Percentiles rank a stretch among this genome's conserved stretches.
These are phyloP conservation scores for Cadophora gregata DNA, from an alignment of 2,329 filamentous ascomycete species.

Conservation along the genomic window DNA sequence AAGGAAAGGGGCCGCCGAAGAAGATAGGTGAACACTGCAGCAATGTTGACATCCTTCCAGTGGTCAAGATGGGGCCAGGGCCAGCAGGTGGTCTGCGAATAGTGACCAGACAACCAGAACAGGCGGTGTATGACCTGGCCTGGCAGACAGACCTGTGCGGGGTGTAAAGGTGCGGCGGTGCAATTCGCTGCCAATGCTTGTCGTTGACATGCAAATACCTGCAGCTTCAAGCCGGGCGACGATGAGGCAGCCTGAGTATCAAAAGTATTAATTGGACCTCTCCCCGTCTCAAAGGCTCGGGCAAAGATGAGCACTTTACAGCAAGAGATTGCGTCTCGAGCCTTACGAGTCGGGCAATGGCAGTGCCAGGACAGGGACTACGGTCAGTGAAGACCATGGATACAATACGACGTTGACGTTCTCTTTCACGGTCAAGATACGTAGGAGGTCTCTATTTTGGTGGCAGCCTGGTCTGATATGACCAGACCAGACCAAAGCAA, in stretches of 20 bases:
- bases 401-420: constrained; percentile 1
- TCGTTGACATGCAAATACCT: constrained; percentile 10
- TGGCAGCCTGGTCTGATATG: constrained; percentile 8
- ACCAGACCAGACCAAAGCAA: neutral
- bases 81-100: constrained; percentile 14
- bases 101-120: constrained; percentile 28
- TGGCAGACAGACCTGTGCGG: neutral
- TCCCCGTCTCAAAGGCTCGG: constrained; percentile 14
- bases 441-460: neutral
- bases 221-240: constrained; percentile 23
- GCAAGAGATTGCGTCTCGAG: neutral
- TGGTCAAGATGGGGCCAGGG: constrained; percentile 9
- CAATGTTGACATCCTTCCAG: constrained; percentile 20
- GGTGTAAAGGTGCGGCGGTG: neutral
- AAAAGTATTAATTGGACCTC: constrained; percentile 23
- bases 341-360: constrained; percentile 9
- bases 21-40: neutral
- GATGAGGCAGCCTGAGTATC: constrained; percentile 23
- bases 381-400: constrained; percentile 2
- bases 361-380: neutral
- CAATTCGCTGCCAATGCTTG: constrained; percentile 9
- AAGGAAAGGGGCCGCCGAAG: neutral
- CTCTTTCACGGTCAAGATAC: constrained; percentile 6
- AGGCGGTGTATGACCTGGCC: constrained; percentile 30
- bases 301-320: constrained; percentile 3